phyloP scores from a whole-genome alignment of 768 basidiomycete species.

The Mrakia gelida region DNA sequence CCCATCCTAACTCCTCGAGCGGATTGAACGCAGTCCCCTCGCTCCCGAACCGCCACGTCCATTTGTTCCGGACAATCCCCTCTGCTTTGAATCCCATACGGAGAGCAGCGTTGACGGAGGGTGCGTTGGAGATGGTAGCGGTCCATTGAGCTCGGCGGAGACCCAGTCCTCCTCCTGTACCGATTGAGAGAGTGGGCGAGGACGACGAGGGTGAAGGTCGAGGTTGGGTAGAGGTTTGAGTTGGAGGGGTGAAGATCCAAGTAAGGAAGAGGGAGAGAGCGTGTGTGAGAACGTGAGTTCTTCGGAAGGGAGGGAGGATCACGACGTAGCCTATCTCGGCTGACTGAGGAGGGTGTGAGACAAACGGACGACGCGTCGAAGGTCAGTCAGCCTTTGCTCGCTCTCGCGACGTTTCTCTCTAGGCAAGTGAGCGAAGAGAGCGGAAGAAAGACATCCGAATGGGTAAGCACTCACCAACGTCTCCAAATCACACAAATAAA shows the following conservation, averaged over 20 bases:
- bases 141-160: slow-evolving; percentile 16
- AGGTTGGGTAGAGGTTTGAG: too few species aligned
- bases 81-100: slow-evolving; percentile 10
- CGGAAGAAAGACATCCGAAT: too few species aligned
- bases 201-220: too few species aligned
- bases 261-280: slow-evolving; percentile 6
- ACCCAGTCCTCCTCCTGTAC: not conserved
- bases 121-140: not conserved
- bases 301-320: not conserved
- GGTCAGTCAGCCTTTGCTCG: not conserved
- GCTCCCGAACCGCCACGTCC: not conserved
- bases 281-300: slow-evolving; percentile 16
- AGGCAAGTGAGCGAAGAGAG: too few species aligned
- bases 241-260: slow-evolving; percentile 3
- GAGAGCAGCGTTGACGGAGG: not conserved
- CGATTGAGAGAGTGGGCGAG: not conserved
- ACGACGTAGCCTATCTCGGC: slow-evolving; percentile 12
- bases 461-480: too few species aligned
- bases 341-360: not conserved
- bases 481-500: not conserved
- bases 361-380: not conserved
- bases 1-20: not conserved
- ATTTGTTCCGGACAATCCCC: not conserved
- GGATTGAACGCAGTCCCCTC: not conserved
- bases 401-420: too few species aligned